Base-by-base conservation (phyloP, 306 rosid genomes). In the Psophocarpus tetragonolobus region DNA sequence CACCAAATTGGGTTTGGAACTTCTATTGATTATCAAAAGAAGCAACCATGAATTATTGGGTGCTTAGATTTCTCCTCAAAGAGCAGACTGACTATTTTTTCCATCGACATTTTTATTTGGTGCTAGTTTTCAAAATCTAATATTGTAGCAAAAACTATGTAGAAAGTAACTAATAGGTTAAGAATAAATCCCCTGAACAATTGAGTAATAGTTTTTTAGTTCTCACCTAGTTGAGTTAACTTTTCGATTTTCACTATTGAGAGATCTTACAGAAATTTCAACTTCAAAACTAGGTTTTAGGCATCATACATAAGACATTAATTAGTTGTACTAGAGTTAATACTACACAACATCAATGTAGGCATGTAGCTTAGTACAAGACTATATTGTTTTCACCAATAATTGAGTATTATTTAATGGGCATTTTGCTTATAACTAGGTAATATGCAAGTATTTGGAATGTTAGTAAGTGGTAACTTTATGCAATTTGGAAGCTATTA, bases 1-100 rank as follows among this genome's bases (percentile, higher is more conserved):
- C 50, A 26, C 75, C 79, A 74, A 78, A 75, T 77, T 69, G 50
- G 83, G 38, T 83, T n/a, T 41, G 71, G 77, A 74, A 62, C 68
- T 61, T 77, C 48, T 74, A 68, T 77, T 51, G 60, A 61, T 62
- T 66, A 68, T 80, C 79, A 80, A 54, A 64, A 29, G 83, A 56
- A 75, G 80, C 71, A 41, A 69, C 50, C 75, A 68, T 51, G 68
- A 70, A 51, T 51, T 66, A 15, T 64, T 17, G 75, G 56, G 23
- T 42, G 44, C 18, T 12, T n/a, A 61, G 32, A 47, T 60, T 77
- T 75, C 60, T 61, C 36, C 13, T 71, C 65, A 5, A 79, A 38
- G 61, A 26, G 61, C 32, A 48, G 62, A 62, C 35, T 45, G 17
- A 36, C 18, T 63, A 35, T 33, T 63, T 9, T 42, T 75, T 36